Base-by-base conservation (phyloP, 2,329 filamentous ascomycete species). In the Talaromyces sp. region DNA sequence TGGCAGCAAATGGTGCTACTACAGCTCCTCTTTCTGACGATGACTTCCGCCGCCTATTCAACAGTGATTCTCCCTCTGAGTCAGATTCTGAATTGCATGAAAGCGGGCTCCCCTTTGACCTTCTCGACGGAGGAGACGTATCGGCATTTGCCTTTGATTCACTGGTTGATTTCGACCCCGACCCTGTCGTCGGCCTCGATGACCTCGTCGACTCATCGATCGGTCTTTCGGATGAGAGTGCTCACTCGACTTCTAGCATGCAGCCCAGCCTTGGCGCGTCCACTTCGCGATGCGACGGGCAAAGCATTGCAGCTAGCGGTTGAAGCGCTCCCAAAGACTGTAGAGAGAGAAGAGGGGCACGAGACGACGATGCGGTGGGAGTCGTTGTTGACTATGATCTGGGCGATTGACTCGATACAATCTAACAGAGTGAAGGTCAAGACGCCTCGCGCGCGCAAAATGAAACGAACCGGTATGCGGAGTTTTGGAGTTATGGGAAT, bases 21-120 rank as follows among this genome's bases (percentile, higher is more conserved):
- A 77, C 81, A 88, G 78, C 85, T 84, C 80, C 86, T 87, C 82
- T 88, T 84, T 83, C 88, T 87, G 81, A 85, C 82, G 80, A 86
- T 88, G 82, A 84, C 87, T 86, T 90, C 86, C 76, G 74, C 76
- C 77, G 80, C 77, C 75, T 83, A 75, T 82, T 83, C 80, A 77
- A 84, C 83, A 86, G 84, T 85, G 87, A 87, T 81, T 83, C 85
- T 75, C 84, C 90, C 79, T 79, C 76, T 91, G 83, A 87, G 78
- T 76, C 87, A 87, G 86, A 91, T 92, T 81, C 85, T 87, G 86
- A 86, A 84, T 82, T 90, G 88, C 80, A 89, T 89, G 87, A 91
- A 85, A 86, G 86, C 83, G 85, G 85, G 84, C 84, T 91, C 86
- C 83, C 88, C 85, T 83, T 89, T 91, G 85, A 87, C 81, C 82